A percentile compares a stretch with the other conserved stretches of the same genome.
phyloP scores from a whole-genome alignment of 129 eudicot species.

The Pittosporum tobira region DNA sequence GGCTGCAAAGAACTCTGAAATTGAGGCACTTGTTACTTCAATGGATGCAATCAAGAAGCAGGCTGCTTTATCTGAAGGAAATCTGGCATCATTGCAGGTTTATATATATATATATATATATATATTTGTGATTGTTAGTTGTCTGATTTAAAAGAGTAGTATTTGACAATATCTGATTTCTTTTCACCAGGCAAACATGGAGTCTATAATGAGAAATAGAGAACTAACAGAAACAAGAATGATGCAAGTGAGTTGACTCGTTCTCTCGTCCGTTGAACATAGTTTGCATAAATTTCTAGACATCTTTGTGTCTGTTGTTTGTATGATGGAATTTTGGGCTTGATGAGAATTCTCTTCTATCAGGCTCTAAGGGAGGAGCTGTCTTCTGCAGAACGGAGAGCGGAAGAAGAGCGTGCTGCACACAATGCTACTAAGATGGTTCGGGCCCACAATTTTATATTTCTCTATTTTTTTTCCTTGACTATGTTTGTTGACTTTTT shows the following conservation, averaged over 20 bases:
- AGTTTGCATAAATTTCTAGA: not conserved
- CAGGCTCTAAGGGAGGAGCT: slow-evolving; percentile 95
- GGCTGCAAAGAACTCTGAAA: slow-evolving; percentile 90
- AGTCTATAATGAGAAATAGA: slow-evolving; percentile 82
- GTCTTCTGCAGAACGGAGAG: slow-evolving; percentile 78
- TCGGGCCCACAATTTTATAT: not conserved
- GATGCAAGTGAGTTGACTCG: slow-evolving; percentile 84
- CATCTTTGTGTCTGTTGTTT: not conserved
- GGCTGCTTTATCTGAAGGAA: slow-evolving; percentile 91
- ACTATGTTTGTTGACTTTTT: not conserved
- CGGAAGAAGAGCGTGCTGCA: slow-evolving; percentile 97
- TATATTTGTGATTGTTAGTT: slow-evolving; percentile 4
- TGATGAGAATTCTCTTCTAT: slow-evolving; percentile 8
- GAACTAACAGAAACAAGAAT: slow-evolving; percentile 94
- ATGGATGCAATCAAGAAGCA: slow-evolving; percentile 84
- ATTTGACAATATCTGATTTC: slow-evolving; percentile 9
- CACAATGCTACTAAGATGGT: slow-evolving; percentile 92
- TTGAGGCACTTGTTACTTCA: slow-evolving; percentile 81
- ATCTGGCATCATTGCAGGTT: slow-evolving; percentile 93
- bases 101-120: too few species aligned
- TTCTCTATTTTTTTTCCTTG: not conserved
- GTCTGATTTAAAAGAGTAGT: slow-evolving; percentile 8
- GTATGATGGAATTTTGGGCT: slow-evolving; percentile 7
- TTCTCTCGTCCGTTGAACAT: not conserved
- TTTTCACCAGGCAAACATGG: slow-evolving; percentile 76